Evolutionary conservation across 78 protist species (phyloP).

Genomic region (Bodo saltans): DNA sequence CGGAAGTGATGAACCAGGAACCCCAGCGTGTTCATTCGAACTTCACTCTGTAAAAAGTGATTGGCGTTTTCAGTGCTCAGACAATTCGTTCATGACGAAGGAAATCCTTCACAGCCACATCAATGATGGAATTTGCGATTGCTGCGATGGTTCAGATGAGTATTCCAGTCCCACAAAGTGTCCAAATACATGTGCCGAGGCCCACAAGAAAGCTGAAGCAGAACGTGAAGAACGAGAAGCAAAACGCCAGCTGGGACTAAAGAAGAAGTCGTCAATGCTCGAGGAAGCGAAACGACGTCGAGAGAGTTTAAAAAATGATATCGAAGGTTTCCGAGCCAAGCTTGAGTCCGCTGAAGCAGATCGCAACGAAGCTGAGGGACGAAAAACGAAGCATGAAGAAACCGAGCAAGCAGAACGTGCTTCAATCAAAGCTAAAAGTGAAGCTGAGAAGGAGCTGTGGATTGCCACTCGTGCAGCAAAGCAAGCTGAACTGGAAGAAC

Average conservation of each 20-base stretch:
- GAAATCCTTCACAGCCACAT: constrained; percentile 52
- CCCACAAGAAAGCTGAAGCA: background rate
- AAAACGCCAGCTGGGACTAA: constrained; percentile 1
- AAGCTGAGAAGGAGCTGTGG: background rate
- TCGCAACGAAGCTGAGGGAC: background rate
- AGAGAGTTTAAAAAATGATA: background rate
- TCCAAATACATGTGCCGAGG: constrained; percentile 24
- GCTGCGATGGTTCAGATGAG: constrained; percentile 57
- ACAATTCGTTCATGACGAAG: constrained; percentile 38
- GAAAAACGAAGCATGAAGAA: background rate
- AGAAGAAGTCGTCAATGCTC: background rate
- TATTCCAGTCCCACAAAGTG: background rate
- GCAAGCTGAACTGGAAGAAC: background rate
- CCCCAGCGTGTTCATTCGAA: constrained; percentile 37
- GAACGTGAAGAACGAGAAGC: background rate
- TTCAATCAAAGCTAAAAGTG: background rate
- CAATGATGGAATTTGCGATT: constrained; percentile 75
- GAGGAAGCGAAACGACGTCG: background rate
- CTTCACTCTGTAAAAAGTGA: background rate
- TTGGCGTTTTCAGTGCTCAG: constrained; percentile 57
- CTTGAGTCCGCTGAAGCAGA: background rate
- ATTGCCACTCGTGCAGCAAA: too few relatives aligned
- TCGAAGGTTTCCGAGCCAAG: background rate
- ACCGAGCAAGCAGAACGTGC: background rate
- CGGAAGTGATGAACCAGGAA: constrained; percentile 83